Conservation (phyloP, 148 eudicot genomes). For the Rhododendron mucronatum region DNA sequence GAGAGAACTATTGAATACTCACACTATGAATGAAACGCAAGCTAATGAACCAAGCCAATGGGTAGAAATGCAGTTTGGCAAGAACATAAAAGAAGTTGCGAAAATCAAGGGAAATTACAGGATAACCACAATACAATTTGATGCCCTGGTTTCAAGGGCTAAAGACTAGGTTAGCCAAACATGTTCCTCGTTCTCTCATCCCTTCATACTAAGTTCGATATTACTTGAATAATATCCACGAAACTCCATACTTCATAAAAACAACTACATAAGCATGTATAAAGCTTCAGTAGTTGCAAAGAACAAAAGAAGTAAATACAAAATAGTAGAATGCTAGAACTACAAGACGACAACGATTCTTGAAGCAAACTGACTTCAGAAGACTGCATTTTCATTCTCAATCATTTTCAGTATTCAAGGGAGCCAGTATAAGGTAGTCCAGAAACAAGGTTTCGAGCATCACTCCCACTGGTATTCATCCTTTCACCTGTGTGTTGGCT, state of each 20-base stretch:
- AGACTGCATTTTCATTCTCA: not conserved
- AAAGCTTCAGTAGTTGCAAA: not conserved
- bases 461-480: constrained; percentile 27
- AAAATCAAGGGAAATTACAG: not conserved
- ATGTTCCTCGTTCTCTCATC: not conserved
- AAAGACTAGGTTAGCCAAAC: not conserved
- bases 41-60: not conserved
- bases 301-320: not conserved
- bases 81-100: not conserved
- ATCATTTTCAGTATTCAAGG: constrained; percentile 33
- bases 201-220: not conserved
- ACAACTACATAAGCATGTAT: constrained; percentile 4
- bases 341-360: not conserved
- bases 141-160: not conserved
- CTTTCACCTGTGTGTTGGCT: constrained; percentile 26
- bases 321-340: not conserved
- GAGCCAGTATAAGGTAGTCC: constrained; percentile 41
- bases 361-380: not conserved
- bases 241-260: not conserved
- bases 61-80: not conserved
- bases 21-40: not conserved
- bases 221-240: not conserved
- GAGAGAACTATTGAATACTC: not conserved
- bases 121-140: not conserved
- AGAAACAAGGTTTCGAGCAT: constrained; percentile 33